These are phyloP conservation scores for Symmetrospora coprosmae DNA, from an alignment of 768 basidiomycete species.

Conservation along the genomic window DNA sequence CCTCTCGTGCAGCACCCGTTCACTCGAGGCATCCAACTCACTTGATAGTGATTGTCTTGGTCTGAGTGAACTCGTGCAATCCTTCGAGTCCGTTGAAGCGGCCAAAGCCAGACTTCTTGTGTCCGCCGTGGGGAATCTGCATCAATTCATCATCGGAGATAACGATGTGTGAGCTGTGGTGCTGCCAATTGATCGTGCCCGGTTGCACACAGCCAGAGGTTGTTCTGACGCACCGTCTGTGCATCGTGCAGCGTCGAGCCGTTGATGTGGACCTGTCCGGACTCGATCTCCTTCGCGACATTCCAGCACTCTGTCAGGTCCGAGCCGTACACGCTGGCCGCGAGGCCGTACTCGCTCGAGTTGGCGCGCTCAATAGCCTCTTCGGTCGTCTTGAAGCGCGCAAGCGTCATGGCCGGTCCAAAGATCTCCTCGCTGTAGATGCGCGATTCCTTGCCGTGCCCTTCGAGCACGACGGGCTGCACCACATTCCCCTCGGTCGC, in stretches of 20 bases:
- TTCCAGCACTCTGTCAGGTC: constrained; percentile 31
- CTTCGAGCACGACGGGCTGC: constrained; percentile 5
- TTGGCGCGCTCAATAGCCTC: constrained; percentile 35
- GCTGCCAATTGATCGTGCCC: too few relatives aligned
- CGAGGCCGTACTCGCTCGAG: constrained; percentile 34
- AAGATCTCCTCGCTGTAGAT: constrained; percentile 6
- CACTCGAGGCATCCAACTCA: too few relatives aligned
- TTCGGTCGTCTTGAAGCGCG: constrained; percentile 14
- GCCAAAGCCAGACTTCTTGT: constrained; percentile 36
- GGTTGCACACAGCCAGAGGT: too few relatives aligned
- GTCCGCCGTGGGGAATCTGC: constrained; percentile 36
- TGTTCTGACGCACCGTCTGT: too few relatives aligned
- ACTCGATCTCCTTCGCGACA: constrained; percentile 33
- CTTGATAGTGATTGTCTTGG: constrained; percentile 22
- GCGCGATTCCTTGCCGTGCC: neutral
- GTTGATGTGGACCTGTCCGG: constrained; percentile 32
- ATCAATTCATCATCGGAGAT: too few relatives aligned
- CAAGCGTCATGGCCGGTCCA: constrained; percentile 1
- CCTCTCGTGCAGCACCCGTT: too few relatives aligned
- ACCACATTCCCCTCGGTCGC: constrained; percentile 46
- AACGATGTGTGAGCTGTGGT: too few relatives aligned
- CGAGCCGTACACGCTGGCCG: constrained; percentile 33
- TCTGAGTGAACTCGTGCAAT: constrained; percentile 34
- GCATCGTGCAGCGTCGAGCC: constrained; percentile 34
- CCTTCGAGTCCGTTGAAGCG: constrained; percentile 37